phyloP scores from a whole-genome alignment of 139 green algal species.

The Pedinophyceae sp. region DNA sequence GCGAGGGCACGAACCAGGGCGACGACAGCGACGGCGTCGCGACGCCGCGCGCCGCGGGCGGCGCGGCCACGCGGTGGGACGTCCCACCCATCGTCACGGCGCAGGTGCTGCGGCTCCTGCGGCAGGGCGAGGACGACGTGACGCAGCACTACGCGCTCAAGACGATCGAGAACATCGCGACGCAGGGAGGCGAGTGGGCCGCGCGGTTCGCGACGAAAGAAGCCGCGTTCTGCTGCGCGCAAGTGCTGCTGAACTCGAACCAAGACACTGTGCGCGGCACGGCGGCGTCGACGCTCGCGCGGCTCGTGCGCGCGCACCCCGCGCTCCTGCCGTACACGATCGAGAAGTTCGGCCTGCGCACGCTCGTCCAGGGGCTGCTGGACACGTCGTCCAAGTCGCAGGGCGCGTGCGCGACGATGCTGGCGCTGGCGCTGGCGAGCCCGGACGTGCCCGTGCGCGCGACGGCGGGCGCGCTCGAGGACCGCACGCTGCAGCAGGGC shows the following conservation, averaged over 20 bases:
- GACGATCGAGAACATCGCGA: slow-evolving; percentile 83
- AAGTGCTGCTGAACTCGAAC: slow-evolving; percentile 1
- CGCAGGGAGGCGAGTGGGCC: slow-evolving; percentile 56
- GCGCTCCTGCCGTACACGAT: slow-evolving; percentile 21
- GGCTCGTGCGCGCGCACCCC: slow-evolving; percentile 30
- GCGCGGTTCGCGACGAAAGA: slow-evolving; percentile 30
- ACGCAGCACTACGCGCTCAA: slow-evolving; percentile 84
- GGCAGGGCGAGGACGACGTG: slow-evolving; percentile 59
- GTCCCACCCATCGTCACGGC: slow-evolving; percentile 14
- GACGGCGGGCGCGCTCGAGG: no score
- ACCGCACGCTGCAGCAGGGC: slow-evolving; percentile 25
- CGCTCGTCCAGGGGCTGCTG: slow-evolving; percentile 26
- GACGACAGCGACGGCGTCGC: background rate
- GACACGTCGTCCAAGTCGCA: slow-evolving; percentile 39
- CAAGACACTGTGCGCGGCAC: slow-evolving; percentile 12
- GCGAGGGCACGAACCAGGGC: slow-evolving; percentile 7
- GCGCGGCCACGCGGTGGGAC: background rate
- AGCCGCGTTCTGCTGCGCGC: slow-evolving; percentile 1
- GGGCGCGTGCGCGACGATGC: slow-evolving; percentile 47
- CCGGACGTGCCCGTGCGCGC: no score
- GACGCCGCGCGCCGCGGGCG: slow-evolving; percentile 9
- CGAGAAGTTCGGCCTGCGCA: slow-evolving; percentile 27
- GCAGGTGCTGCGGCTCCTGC: slow-evolving; percentile 36
- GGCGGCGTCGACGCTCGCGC: slow-evolving; percentile 43
- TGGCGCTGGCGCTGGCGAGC: slow-evolving; percentile 39